Evolutionary conservation across 78 protist species (phyloP).

Genomic region (Cavenderia fasciculata): DNA sequence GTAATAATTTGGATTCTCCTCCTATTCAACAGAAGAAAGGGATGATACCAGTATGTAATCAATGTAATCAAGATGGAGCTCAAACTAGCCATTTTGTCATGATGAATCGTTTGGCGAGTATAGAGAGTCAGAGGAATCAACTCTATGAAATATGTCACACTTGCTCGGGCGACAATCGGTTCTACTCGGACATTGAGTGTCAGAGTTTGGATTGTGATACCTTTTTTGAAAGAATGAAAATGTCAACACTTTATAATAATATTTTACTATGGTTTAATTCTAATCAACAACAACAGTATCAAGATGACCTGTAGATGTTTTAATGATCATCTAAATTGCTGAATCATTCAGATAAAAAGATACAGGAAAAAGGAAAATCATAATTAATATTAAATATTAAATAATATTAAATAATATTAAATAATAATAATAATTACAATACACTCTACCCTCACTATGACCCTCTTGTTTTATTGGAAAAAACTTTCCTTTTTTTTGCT

Average conservation of each 20-base stretch:
- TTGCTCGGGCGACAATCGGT: constrained; percentile 22
- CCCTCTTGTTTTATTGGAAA: too few species aligned
- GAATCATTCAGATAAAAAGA: too few species aligned
- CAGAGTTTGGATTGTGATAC: constrained; percentile 18
- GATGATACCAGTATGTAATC: constrained; percentile 33
- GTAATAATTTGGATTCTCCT: background rate
- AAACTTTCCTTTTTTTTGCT: too few species aligned
- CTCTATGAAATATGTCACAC: constrained; percentile 29
- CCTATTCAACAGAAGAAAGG: too few species aligned
- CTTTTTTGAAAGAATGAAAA: background rate
- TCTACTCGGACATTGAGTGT: constrained; percentile 36
- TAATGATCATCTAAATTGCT: too few species aligned
- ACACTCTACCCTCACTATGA: too few species aligned
- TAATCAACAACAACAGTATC: too few species aligned
- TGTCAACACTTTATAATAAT: background rate
- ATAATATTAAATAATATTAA: too few species aligned
- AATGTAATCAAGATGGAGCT: constrained; percentile 1
- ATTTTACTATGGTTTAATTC: background rate
- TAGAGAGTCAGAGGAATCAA: constrained; percentile 50
- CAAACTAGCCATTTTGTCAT: constrained; percentile 28
- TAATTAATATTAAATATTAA: too few species aligned
- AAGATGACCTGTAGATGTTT: too few species aligned
- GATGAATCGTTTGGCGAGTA: background rate
- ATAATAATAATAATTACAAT: too few species aligned
- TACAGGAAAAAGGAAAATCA: too few species aligned